A percentile compares a stretch with the other conserved stretches of the same genome.
Conservation (phyloP, 306 rosid species). For the Lupinus albus region DNA sequence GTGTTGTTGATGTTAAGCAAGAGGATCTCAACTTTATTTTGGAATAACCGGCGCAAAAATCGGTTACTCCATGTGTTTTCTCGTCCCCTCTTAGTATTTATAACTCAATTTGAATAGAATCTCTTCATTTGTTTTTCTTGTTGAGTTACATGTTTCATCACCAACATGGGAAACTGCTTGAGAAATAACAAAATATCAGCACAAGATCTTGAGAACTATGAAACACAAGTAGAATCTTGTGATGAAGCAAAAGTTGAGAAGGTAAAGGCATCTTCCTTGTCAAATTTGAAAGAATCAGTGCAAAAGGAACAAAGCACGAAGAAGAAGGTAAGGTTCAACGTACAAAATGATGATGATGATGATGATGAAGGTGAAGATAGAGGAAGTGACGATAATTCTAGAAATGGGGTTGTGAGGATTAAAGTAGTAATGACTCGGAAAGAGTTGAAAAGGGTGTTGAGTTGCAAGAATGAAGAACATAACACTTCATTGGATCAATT, state of each 20-base stretch:
- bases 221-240: background rate
- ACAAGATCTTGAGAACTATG: constrained; percentile 46
- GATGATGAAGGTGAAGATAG: constrained; percentile 11
- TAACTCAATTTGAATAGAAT: background rate
- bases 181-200: constrained; percentile 48
- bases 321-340: constrained; percentile 45
- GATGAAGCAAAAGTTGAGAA: constrained; percentile 41
- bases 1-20: constrained; percentile 39
- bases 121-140: background rate
- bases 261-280: background rate
- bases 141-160: background rate
- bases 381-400: constrained; percentile 21
- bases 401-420: constrained; percentile 67
- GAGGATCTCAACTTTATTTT: constrained; percentile 37
- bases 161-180: constrained; percentile 79
- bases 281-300: constrained; percentile 34
- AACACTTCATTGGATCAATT: constrained; percentile 58
- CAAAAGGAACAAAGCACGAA: constrained; percentile 27
- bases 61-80: constrained; percentile 77
- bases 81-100: constrained; percentile 26
- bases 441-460: constrained; percentile 68
- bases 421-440: constrained; percentile 69
- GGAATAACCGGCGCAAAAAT: constrained; percentile 60
- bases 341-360: constrained; percentile 28
- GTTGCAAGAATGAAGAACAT: constrained; percentile 35